These are phyloP conservation scores for Ogataea salicorniae DNA, from an alignment of 805 yeast species.

Conservation along the genomic window DNA sequence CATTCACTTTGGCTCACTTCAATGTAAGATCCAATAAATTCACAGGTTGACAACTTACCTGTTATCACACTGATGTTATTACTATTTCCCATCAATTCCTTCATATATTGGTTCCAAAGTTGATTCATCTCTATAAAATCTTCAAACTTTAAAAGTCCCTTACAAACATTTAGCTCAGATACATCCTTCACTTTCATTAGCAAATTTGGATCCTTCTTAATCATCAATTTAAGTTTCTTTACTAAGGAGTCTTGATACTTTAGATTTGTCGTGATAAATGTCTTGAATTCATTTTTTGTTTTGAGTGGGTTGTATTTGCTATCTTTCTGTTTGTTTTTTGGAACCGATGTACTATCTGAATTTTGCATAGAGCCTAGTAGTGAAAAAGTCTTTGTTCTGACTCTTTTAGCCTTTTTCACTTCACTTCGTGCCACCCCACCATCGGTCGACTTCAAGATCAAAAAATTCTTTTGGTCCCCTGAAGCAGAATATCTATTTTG, in stretches of 20 bases:
- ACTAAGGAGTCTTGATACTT: conserved; percentile 35
- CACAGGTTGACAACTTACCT: conserved; percentile 66
- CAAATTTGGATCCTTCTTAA: conserved; percentile 22
- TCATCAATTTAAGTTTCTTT: conserved; percentile 30
- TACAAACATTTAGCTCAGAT: conserved; percentile 17
- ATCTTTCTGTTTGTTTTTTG: neutral
- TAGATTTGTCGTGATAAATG: conserved; percentile 35
- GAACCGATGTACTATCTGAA: neutral
- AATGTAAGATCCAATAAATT: conserved; percentile 71
- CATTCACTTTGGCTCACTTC: conserved; percentile 56
- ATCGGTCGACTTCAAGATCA: conserved; percentile 37
- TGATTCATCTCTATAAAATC: conserved; percentile 49
- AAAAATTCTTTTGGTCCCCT: conserved; percentile 43
- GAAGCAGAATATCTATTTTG: conserved; percentile 40
- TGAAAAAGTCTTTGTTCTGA: conserved; percentile 15
- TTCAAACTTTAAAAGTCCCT: conserved; percentile 33
- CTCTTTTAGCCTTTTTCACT: conserved; percentile 9
- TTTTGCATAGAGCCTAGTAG: conserved; percentile 5
- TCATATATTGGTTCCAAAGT: conserved; percentile 73
- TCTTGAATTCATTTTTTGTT: conserved; percentile 38
- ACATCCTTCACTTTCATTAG: conserved; percentile 17
- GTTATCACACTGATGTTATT: conserved; percentile 32
- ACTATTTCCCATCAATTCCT: conserved; percentile 41
- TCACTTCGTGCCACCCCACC: conserved; percentile 17
- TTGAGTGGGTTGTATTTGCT: conserved; percentile 21